phyloP scores from a whole-genome alignment of 2,329 filamentous ascomycete genomes.

The Penicillium sp. region DNA sequence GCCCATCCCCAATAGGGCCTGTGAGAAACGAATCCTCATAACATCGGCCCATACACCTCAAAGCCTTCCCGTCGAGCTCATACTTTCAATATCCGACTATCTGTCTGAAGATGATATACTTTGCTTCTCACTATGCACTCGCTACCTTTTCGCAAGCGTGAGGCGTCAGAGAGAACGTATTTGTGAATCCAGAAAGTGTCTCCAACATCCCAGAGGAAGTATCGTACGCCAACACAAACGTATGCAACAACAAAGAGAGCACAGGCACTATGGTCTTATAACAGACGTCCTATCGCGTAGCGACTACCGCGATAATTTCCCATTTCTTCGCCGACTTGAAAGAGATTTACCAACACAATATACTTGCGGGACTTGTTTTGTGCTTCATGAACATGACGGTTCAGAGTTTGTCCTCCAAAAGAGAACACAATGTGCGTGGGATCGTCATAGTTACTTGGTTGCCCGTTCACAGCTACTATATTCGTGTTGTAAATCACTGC shows the following conservation, averaged over 20 bases:
- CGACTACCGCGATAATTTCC: not conserved
- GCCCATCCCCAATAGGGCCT: not conserved
- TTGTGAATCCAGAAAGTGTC: not conserved
- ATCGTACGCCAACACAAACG: no score
- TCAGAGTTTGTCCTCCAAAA: not conserved
- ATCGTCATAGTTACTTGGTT: no score
- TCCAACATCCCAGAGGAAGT: no score
- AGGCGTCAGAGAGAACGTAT: not conserved
- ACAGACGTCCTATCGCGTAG: no score
- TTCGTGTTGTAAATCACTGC: no score
- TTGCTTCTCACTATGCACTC: not conserved
- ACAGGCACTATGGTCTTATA: no score
- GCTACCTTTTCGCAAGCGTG: not conserved
- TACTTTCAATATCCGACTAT: not conserved
- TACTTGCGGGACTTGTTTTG: not conserved
- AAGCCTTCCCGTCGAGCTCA: not conserved
- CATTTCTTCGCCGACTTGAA: not conserved
- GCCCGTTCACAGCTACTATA: no score
- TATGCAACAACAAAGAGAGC: no score
- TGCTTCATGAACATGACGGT: not conserved
- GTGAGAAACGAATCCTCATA: no score
- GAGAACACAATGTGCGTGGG: no score
- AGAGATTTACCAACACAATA: not conserved
- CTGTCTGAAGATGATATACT: not conserved
- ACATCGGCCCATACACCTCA: not conserved